Conservation (phyloP, 1,284 basidiomycete genomes). For the Marasmius oreades region DNA sequence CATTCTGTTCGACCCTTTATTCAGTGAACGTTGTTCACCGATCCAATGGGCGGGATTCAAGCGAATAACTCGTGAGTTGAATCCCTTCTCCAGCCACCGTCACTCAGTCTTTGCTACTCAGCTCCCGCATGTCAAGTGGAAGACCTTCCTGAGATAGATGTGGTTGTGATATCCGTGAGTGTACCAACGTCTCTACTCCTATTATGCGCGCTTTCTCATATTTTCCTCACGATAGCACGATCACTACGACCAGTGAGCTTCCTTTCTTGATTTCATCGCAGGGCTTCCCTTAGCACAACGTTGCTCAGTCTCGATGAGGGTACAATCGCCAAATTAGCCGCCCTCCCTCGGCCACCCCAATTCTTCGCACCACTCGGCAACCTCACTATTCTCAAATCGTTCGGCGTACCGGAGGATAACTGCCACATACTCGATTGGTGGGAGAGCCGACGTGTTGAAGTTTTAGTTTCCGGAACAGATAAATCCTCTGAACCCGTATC, state of each 20-base stretch:
- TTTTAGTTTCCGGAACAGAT: neutral
- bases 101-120: constrained; percentile 10
- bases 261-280: neutral
- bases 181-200: constrained; percentile 11
- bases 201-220: neutral
- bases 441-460: constrained; percentile 2
- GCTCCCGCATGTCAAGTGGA: constrained; percentile 42
- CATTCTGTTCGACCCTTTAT: constrained; percentile 8
- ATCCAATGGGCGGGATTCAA: constrained; percentile 4
- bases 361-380: constrained; percentile 12
- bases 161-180: constrained; percentile 41
- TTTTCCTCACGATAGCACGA: constrained; percentile 3
- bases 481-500: neutral
- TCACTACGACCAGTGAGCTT: constrained; percentile 12
- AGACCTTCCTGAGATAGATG: constrained; percentile 50
- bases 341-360: neutral
- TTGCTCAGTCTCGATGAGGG: constrained; percentile 4
- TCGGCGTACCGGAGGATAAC: constrained; percentile 4
- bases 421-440: constrained; percentile 9
- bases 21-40: constrained; percentile 12
- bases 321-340: constrained; percentile 3
- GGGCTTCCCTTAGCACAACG: neutral
- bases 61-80: constrained; percentile 10
- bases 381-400: neutral
- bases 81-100: neutral